Evolutionary conservation across 83 land plant genomes (phyloP).

Genomic region (Picea abies): DNA sequence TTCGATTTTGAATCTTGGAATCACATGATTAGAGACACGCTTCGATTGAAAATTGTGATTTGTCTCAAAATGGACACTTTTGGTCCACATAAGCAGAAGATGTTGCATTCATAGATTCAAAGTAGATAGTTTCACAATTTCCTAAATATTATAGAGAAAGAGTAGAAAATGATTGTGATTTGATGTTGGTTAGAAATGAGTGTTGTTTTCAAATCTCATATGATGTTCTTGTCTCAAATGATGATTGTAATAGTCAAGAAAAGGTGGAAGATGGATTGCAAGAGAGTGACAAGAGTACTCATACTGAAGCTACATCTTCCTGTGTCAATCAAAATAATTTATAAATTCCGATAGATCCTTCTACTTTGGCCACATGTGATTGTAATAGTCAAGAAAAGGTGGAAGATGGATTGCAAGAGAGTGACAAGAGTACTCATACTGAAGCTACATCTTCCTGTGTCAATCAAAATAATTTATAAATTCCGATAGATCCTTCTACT

Average conservation of each 20-base stretch:
- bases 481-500: background rate
- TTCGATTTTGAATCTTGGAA: background rate
- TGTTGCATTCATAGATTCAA: too few species aligned
- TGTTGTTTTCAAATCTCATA: background rate
- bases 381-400: background rate
- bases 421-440: background rate
- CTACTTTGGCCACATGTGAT: background rate
- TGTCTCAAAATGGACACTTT: background rate
- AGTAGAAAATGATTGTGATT: background rate
- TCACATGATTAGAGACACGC: background rate
- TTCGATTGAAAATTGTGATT: background rate
- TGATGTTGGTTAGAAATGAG: background rate
- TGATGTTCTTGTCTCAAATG: background rate
- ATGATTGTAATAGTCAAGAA: background rate
- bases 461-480: background rate
- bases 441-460: background rate
- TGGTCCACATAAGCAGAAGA: background rate
- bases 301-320: background rate
- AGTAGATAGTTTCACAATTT: background rate
- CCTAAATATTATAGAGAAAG: background rate
- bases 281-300: background rate
- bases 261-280: background rate
- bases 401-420: background rate
- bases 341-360: slow-evolving; percentile 3
- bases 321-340: background rate